These are phyloP conservation scores for Carex kokanica DNA, from an alignment of 176 grass and related monocot species.

Conservation along the genomic window DNA sequence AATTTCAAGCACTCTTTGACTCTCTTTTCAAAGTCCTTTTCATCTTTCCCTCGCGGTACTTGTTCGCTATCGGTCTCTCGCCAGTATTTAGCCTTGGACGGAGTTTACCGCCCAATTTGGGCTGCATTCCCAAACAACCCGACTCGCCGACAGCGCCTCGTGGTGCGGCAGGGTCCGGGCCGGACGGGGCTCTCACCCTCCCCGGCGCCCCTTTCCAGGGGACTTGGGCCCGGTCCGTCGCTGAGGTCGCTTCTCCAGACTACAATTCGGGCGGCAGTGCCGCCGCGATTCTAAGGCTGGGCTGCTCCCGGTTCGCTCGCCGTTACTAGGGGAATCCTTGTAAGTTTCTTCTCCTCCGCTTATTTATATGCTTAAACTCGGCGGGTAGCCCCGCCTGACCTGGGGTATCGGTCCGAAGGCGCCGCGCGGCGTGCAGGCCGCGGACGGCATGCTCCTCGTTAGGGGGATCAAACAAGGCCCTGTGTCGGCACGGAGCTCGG, in stretches of 20 bases:
- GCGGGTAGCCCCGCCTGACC: too few species aligned
- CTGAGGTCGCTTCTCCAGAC: constrained; percentile 50
- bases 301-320: constrained; percentile 39
- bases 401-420: too few species aligned
- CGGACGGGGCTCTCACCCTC: constrained; percentile 69
- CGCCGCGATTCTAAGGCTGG: constrained; percentile 30
- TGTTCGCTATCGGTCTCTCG: constrained; percentile 64
- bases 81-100: constrained; percentile 57
- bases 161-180: constrained; percentile 49
- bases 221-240: constrained; percentile 42
- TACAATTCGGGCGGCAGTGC: constrained; percentile 11
- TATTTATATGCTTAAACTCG: too few species aligned
- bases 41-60: constrained; percentile 64
- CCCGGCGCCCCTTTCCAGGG: constrained; percentile 54
- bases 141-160: constrained; percentile 49
- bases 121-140: constrained; percentile 56
- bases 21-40: constrained; percentile 82
- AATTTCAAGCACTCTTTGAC: constrained; percentile 73
- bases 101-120: constrained; percentile 30
- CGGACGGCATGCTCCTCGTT: too few species aligned
- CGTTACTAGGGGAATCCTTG: constrained; percentile 34
- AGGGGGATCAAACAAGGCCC: too few species aligned
- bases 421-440: too few species aligned
- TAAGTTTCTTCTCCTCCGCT: too few species aligned
- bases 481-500: too few species aligned